A percentile compares a stretch with the other conserved stretches of the same genome.
Evolutionary conservation across 768 basidiomycete genomes (phyloP).

Genomic region (Lactarius tabidus): DNA sequence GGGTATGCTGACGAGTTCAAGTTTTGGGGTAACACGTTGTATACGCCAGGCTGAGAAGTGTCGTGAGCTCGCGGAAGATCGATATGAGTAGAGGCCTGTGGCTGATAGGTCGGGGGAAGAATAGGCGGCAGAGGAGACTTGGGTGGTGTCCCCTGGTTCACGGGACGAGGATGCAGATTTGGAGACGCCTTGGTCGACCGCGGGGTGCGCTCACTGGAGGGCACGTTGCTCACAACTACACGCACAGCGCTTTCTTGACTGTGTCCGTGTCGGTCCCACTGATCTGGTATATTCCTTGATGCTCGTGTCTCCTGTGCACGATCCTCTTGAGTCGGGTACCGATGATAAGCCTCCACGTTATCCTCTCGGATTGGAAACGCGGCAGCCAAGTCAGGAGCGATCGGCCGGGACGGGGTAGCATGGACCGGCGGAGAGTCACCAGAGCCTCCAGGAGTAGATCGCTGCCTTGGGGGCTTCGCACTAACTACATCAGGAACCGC

Average conservation of each 20-base stretch:
- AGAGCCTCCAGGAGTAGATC: conserved; percentile 5
- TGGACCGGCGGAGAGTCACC: conserved; percentile 1
- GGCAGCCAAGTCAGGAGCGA: conserved; percentile 19
- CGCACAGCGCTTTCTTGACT: conserved; percentile 5
- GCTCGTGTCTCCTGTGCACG: conserved; percentile 7
- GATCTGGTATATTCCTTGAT: conserved; percentile 8
- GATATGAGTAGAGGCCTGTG: conserved; percentile 2
- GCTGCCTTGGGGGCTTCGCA: conserved; percentile 10
- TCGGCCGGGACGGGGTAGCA: conserved; percentile 12
- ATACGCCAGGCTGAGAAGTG: conserved; percentile 19
- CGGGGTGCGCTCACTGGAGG: conserved; percentile 23
- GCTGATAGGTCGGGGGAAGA: not conserved
- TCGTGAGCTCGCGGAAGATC: conserved; percentile 19
- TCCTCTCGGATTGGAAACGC: conserved; percentile 26
- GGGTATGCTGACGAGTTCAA: conserved; percentile 22
- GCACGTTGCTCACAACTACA: conserved; percentile 10
- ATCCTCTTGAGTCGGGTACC: conserved; percentile 3
- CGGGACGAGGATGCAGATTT: conserved; percentile 17
- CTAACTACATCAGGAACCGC: conserved; percentile 5
- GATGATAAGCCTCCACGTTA: conserved; percentile 10
- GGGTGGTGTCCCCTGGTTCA: conserved; percentile 25
- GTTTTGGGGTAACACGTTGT: conserved; percentile 14
- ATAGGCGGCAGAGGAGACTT: conserved; percentile 10
- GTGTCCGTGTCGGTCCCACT: conserved; percentile 18
- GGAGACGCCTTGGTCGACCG: conserved; percentile 24